Evolutionary conservation across 306 rosid species (phyloP).

Genomic region (Spatholobus suberectus): DNA sequence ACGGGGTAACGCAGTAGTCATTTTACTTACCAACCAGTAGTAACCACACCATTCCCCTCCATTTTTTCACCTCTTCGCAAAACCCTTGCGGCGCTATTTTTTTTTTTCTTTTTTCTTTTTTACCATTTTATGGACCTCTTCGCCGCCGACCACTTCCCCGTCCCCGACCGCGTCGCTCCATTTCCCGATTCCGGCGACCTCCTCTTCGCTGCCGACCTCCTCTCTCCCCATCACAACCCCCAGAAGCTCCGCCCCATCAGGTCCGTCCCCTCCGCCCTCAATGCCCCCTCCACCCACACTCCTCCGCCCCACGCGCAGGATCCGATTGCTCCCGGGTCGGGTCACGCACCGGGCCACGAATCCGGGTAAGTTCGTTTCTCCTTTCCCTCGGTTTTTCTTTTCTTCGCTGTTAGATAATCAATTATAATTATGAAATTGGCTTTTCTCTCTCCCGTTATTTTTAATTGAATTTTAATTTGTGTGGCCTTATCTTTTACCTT

Average conservation of each 20-base stretch:
- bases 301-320: slow-evolving; percentile 1
- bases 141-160: slow-evolving; percentile 66
- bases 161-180: slow-evolving; percentile 67
- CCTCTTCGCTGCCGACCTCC: slow-evolving; percentile 47
- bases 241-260: slow-evolving; percentile 92
- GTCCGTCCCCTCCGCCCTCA: slow-evolving; percentile 9
- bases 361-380: slow-evolving; percentile 57
- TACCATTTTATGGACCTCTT: slow-evolving; percentile 47
- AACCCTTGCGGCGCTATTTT: slow-evolving; percentile 55
- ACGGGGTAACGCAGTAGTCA: not conserved
- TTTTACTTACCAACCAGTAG: slow-evolving; percentile 38
- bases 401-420: not conserved
- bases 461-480: slow-evolving; percentile 31
- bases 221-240: slow-evolving; percentile 55
- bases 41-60: slow-evolving; percentile 15
- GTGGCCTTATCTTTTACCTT: not conserved
- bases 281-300: not conserved
- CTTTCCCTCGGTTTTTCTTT: not conserved
- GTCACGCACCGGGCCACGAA: slow-evolving; percentile 37
- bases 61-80: slow-evolving; percentile 51
- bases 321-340: slow-evolving; percentile 48
- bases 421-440: not conserved
- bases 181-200: slow-evolving; percentile 76
- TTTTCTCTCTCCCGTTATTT: not conserved
- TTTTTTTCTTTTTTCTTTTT: not conserved